Evolutionary conservation across 352 stramenopile genomes (phyloP).

Genomic region (Pythium phragmitis): DNA sequence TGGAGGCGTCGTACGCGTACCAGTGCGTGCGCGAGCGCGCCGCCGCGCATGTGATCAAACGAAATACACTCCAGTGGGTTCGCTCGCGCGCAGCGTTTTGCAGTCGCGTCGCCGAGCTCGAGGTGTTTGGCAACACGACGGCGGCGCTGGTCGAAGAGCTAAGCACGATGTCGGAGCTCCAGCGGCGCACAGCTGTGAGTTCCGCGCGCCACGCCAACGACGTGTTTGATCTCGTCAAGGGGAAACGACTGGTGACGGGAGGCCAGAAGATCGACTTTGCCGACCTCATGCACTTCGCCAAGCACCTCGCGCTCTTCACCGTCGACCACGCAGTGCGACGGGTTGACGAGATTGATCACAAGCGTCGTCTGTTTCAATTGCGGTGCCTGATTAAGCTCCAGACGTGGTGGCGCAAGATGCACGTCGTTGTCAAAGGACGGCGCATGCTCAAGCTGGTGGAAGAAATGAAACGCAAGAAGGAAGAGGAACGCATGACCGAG

Average conservation of each 20-base stretch:
- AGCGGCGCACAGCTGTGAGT: conserved; percentile 10
- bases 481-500: conserved; percentile 36
- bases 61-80: conserved; percentile 52
- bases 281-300: conserved; percentile 63
- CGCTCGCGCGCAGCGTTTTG: conserved; percentile 49
- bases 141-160: conserved; percentile 51
- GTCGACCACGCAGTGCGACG: conserved; percentile 62
- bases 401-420: conserved; percentile 51
- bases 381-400: conserved; percentile 65
- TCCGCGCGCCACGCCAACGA: conserved; percentile 14
- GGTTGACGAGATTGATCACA: conserved; percentile 54
- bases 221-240: conserved; percentile 47
- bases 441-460: conserved; percentile 46
- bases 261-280: conserved; percentile 47
- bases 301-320: conserved; percentile 64
- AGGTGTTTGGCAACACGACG: conserved; percentile 61
- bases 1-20: conserved; percentile 54
- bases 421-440: conserved; percentile 38
- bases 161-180: conserved; percentile 21
- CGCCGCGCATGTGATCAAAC: conserved; percentile 60
- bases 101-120: conserved; percentile 56
- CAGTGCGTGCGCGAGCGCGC: conserved; percentile 54
- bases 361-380: conserved; percentile 44
- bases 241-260: conserved; percentile 3
- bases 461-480: conserved; percentile 44